Evolutionary conservation across 1,284 basidiomycete genomes (phyloP).

Genomic region (Naganishia albida): DNA sequence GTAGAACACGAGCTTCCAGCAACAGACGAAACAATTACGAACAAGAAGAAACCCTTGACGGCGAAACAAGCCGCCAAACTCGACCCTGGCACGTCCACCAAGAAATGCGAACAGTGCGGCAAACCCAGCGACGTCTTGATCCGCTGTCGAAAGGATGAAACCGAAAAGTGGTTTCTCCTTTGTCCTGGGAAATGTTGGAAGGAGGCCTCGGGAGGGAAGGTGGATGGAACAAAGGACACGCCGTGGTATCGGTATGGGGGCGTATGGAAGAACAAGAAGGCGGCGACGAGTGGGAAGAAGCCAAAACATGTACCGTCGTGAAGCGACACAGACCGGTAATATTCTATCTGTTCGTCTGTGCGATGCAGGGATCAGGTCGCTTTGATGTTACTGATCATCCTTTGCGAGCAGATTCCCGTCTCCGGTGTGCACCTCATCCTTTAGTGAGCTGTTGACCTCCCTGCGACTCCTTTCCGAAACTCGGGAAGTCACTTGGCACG

Average conservation of each 20-base stretch:
- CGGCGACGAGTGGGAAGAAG: constrained; percentile 29
- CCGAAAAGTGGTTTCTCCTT: constrained; percentile 27
- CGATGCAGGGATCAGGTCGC: not conserved
- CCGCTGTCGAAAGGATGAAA: constrained; percentile 28
- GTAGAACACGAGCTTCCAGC: not conserved
- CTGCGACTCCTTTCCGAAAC: not conserved
- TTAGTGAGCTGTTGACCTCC: not conserved
- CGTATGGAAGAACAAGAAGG: constrained; percentile 33
- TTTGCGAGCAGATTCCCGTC: not conserved
- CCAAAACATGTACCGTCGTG: constrained; percentile 25
- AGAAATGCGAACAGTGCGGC: constrained; percentile 26
- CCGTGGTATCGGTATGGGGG: constrained; percentile 26
- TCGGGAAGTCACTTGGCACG: not conserved
- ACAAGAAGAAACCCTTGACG: constrained; percentile 26
- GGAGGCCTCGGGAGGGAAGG: constrained; percentile 23
- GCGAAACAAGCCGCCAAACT: constrained; percentile 28
- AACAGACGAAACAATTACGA: not conserved
- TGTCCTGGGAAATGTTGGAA: constrained; percentile 32
- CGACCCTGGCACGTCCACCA: constrained; percentile 26
- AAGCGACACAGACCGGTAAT: not conserved
- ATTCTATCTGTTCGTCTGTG: not conserved
- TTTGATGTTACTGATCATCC: not conserved
- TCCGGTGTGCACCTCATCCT: not conserved
- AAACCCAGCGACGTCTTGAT: constrained; percentile 29
- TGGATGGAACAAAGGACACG: constrained; percentile 21